Evolutionary conservation across 2,329 filamentous ascomycete genomes (phyloP).

Genomic region (Zarea fungicola): DNA sequence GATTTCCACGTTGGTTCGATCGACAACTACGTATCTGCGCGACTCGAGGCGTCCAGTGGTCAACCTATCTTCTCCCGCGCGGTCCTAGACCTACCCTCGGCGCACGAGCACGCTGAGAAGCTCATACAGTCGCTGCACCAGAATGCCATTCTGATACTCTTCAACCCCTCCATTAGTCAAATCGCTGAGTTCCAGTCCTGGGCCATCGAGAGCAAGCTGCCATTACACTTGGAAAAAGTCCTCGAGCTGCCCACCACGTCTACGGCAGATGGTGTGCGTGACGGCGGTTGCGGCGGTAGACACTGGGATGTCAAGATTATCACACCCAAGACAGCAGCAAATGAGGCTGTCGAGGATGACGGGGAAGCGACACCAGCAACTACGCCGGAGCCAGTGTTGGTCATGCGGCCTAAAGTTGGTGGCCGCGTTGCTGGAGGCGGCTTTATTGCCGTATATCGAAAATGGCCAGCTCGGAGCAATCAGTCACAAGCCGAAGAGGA

Average conservation of each 20-base stretch:
- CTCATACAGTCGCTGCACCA: conserved; percentile 55
- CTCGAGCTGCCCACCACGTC: conserved; percentile 49
- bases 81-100: conserved; percentile 67
- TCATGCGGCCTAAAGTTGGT: conserved; percentile 39
- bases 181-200: conserved; percentile 54
- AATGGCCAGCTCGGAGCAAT: conserved; percentile 22
- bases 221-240: conserved; percentile 51
- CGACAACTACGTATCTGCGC: conserved; percentile 54
- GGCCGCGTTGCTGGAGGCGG: conserved; percentile 35
- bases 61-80: conserved; percentile 65
- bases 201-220: conserved; percentile 48
- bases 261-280: conserved; percentile 37
- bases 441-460: conserved; percentile 34
- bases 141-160: conserved; percentile 63
- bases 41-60: conserved; percentile 36
- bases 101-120: conserved; percentile 42
- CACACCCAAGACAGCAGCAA: conserved; percentile 21
- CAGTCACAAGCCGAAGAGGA: neutral
- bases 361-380: neutral
- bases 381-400: conserved; percentile 25
- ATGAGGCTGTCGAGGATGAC: conserved; percentile 14
- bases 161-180: conserved; percentile 74
- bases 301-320: conserved; percentile 59
- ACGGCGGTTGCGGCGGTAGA: conserved; percentile 44
- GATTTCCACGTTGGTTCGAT: conserved; percentile 70